These are phyloP conservation scores for Talaromyces sp. DNA, from an alignment of 2,329 filamentous ascomycete species.

Conservation along the genomic window DNA sequence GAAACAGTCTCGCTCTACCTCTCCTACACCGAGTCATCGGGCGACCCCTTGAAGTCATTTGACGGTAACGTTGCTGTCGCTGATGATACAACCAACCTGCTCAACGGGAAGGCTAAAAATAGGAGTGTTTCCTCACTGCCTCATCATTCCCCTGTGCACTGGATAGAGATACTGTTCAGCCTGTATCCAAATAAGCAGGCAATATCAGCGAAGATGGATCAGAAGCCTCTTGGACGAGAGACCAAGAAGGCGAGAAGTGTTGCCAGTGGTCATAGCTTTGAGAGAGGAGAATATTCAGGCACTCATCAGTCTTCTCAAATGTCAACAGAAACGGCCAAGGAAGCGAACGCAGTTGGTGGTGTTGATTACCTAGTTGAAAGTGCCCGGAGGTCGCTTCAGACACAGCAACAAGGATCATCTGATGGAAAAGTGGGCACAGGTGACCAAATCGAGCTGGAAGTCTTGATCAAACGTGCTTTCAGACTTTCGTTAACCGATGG, in stretches of 20 bases:
- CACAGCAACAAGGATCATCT: background rate
- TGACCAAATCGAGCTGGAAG: background rate
- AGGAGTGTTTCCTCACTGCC: background rate
- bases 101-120: background rate
- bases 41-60: background rate
- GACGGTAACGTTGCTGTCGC: background rate
- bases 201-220: background rate
- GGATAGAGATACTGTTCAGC: slow-evolving; percentile 1
- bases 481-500: background rate
- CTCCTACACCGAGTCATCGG: slow-evolving; percentile 5
- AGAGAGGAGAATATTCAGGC: background rate
- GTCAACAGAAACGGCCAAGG: background rate
- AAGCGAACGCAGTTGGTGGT: background rate
- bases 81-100: background rate
- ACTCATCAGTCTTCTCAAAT: background rate
- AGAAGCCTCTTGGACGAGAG: background rate
- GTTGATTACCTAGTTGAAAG: background rate
- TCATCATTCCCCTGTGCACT: background rate
- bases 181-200: background rate
- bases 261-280: background rate
- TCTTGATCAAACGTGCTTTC: background rate
- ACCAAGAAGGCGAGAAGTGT: background rate
- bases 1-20: background rate
- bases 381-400: background rate
- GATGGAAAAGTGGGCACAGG: background rate